These are phyloP conservation scores for Cymodocea nodosa DNA, from an alignment of 116 monocot genomes.

Conservation along the genomic window DNA sequence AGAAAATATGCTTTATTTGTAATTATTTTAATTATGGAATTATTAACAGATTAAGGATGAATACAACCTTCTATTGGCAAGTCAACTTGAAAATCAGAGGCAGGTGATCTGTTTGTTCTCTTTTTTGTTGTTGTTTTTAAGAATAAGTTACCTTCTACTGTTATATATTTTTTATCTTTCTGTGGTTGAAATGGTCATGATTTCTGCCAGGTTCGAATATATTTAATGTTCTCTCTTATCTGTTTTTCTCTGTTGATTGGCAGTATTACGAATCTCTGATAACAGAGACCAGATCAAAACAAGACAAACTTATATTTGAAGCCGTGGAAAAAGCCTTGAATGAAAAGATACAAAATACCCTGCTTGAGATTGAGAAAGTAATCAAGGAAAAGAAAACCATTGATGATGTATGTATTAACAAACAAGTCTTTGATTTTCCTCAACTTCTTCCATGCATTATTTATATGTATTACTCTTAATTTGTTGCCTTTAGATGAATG, in stretches of 20 bases:
- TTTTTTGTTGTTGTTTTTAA: neutral
- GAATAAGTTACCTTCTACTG: neutral
- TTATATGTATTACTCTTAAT: constrained; percentile 6
- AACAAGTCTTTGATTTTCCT: constrained; percentile 1
- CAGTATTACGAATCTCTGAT: constrained; percentile 83
- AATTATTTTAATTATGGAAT: neutral
- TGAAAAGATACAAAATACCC: constrained; percentile 48
- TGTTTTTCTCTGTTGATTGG: constrained; percentile 1
- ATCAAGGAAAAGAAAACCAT: constrained; percentile 43
- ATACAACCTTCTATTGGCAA: constrained; percentile 67
- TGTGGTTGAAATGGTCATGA: neutral
- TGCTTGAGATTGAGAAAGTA: constrained; percentile 44
- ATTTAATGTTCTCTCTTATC: neutral
- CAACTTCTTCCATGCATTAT: neutral
- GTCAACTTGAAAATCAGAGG: constrained; percentile 71
- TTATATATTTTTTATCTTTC: neutral
- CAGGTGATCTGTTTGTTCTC: constrained; percentile 23
- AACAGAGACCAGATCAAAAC: constrained; percentile 42
- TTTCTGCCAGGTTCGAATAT: neutral
- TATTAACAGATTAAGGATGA: constrained; percentile 64
- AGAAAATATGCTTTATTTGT: neutral
- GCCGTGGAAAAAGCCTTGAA: constrained; percentile 53
- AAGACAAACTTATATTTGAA: constrained; percentile 44
- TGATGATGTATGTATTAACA: constrained; percentile 32
- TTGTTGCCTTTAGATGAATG: constrained; percentile 44